Evolutionary conservation across 2,329 filamentous ascomycete genomes (phyloP), one percentile per base, ranked within the genome.

Genomic region (Coniochaeta sp.): DNA sequence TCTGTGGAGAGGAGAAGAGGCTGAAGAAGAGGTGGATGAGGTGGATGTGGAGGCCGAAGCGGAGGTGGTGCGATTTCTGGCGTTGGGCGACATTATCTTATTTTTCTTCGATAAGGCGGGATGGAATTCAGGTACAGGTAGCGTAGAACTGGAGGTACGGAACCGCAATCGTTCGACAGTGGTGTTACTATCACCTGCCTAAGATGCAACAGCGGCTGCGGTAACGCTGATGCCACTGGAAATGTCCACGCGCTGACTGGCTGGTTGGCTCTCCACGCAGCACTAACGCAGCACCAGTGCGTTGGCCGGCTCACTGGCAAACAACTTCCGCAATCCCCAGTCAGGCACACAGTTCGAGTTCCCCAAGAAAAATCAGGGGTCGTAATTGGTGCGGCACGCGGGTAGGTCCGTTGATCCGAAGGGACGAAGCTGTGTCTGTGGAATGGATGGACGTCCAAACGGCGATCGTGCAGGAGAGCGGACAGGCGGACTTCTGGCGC

Each of bases 1-100:
- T 73, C 84, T 77, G 67, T 79, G 76, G 63, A 81, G 73, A 66
- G 79, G 77, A 61, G 79, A 70, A 24, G 77, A 72, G 61, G n/a
- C n/a, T n/a, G 78, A 75, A 60, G 79, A 74, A 62, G 79, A 75
- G 59, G 80, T 75, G 64, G 75, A 75, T 65, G 71, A 56, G 9
- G 54, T n/a, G 28, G 54, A 56, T 19, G 54, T 24, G 47, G 47
- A 36, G 30, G 54, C 6, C 4, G 42, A 47, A 12, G 32, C 17
- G 54, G 34, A 38, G 34, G 34, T 56, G 54, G 54, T 56, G 30
- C 54, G 54, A 38, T 56, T 56, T 38, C 32, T 38, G 19, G 54
- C 30, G 30, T 52, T 24, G n/a, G 47, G 30, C 47, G 32, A 22
- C 30, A 56, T 22, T 52, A 2, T 28, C 12, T 26, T 26, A 3